Conservation (phyloP, 2,329 filamentous ascomycete genomes). For the Juglanconis oblonga region DNA sequence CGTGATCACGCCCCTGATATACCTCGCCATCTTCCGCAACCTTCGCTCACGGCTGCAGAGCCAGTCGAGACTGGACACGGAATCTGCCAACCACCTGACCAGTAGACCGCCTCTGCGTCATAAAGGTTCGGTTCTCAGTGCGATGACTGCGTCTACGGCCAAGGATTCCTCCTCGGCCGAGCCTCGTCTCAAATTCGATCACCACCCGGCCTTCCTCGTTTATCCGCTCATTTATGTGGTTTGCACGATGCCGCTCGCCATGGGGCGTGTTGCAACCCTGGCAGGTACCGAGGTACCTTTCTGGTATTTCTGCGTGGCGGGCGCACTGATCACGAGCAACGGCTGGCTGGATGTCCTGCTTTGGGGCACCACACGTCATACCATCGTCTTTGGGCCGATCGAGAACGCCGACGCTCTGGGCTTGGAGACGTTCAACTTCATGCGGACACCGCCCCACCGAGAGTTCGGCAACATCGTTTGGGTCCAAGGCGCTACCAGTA, state of each 20-base stretch:
- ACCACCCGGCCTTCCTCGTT: constrained; percentile 48
- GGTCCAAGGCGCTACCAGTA: constrained; percentile 25
- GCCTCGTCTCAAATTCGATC: constrained; percentile 9
- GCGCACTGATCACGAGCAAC: constrained; percentile 48
- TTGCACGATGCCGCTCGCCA: constrained; percentile 58
- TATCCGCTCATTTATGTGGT: constrained; percentile 62
- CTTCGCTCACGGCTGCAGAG: constrained; percentile 23
- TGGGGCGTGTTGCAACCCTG: constrained; percentile 57
- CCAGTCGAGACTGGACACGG: background rate
- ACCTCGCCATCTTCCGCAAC: constrained; percentile 34
- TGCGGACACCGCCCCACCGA: constrained; percentile 27
- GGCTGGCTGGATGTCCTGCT: constrained; percentile 34
- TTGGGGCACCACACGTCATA: constrained; percentile 27
- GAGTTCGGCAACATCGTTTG: constrained; percentile 30
- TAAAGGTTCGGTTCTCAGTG: constrained; percentile 1
- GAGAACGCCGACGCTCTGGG: constrained; percentile 29
- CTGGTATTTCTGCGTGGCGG: constrained; percentile 48
- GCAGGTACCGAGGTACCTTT: constrained; percentile 43
- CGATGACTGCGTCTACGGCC: background rate
- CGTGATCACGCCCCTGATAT: constrained; percentile 32
- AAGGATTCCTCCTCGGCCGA: background rate
- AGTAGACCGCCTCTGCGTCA: background rate
- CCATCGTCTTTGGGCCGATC: constrained; percentile 26
- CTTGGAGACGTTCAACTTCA: constrained; percentile 34
- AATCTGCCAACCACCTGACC: background rate